Conservation (phyloP, 2,329 filamentous ascomycete species). For the Penicillium sp. region DNA sequence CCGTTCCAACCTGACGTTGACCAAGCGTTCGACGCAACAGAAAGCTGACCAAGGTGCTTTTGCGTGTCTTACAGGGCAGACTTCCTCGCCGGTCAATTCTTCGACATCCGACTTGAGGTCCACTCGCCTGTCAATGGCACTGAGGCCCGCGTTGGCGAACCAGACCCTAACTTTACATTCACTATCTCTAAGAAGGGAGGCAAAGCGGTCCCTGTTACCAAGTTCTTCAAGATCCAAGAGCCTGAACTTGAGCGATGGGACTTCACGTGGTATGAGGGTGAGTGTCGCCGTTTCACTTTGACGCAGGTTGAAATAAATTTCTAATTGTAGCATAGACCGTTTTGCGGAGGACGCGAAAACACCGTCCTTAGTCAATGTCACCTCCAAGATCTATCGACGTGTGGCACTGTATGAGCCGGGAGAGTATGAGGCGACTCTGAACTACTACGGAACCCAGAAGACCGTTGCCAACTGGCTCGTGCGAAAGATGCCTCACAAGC, state of each 20-base stretch:
- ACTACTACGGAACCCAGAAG: slow-evolving; percentile 65
- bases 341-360: slow-evolving; percentile 67
- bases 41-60: background rate
- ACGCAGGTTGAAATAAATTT: background rate
- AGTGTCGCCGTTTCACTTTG: slow-evolving; percentile 3
- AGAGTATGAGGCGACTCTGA: slow-evolving; percentile 68
- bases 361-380: slow-evolving; percentile 70
- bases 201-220: slow-evolving; percentile 49
- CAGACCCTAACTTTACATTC: slow-evolving; percentile 67
- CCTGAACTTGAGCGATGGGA: slow-evolving; percentile 73
- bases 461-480: slow-evolving; percentile 74
- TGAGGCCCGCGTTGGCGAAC: slow-evolving; percentile 65
- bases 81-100: slow-evolving; percentile 76
- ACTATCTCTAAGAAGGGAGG: slow-evolving; percentile 62
- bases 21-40: background rate
- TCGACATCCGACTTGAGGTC: slow-evolving; percentile 77
- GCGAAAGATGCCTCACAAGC: slow-evolving; percentile 60
- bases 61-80: slow-evolving; percentile 51
- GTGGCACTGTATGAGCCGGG: slow-evolving; percentile 73
- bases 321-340: slow-evolving; percentile 47
- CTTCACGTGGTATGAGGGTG: slow-evolving; percentile 75
- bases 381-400: slow-evolving; percentile 69
- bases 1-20: too few species aligned
- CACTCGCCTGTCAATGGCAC: slow-evolving; percentile 77
- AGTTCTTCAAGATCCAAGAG: slow-evolving; percentile 65